A percentile compares a stretch with the other conserved stretches of the same genome.
Conservation (phyloP, 2,329 filamentous ascomycete species). For the Xylaria sp. region DNA sequence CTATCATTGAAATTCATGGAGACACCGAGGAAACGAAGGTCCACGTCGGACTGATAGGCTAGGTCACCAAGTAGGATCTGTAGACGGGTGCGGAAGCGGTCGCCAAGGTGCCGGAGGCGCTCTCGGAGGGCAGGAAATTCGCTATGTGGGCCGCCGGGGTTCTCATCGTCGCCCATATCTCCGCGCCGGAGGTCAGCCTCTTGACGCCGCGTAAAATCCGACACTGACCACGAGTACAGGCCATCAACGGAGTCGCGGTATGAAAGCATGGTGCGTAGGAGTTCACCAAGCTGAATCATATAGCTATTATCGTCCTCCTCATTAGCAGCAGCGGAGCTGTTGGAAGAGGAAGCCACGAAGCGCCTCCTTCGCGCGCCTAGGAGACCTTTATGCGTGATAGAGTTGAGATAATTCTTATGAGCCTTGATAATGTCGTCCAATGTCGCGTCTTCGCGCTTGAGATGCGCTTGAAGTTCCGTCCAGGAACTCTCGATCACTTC, state of each 20-base stretch:
- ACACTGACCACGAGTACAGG: constrained; percentile 92
- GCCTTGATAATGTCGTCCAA: constrained; percentile 95
- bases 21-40: constrained; percentile 94
- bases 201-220: constrained; percentile 92
- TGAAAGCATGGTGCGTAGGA: constrained; percentile 91
- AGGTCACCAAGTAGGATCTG: constrained; percentile 89
- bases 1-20: constrained; percentile 99
- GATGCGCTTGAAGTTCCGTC: constrained; percentile 86
- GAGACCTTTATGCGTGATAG: constrained; percentile 95
- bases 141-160: constrained; percentile 68
- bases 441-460: constrained; percentile 86
- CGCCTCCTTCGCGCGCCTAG: constrained; percentile 75
- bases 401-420: constrained; percentile 88
- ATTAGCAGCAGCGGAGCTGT: constrained; percentile 53
- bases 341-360: constrained; percentile 56
- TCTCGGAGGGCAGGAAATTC: constrained; percentile 80
- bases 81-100: constrained; percentile 80
- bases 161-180: constrained; percentile 46
- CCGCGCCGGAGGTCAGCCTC: constrained; percentile 72
- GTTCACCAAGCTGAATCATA: constrained; percentile 89
- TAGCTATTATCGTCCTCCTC: constrained; percentile 80
- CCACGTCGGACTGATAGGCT: constrained; percentile 91
- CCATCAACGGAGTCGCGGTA: constrained; percentile 95
- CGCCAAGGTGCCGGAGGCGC: constrained; percentile 76
- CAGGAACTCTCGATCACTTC: constrained; percentile 98